phyloP scores from a whole-genome alignment of 176 grass and related monocot species.

The Oryza longistaminata region DNA sequence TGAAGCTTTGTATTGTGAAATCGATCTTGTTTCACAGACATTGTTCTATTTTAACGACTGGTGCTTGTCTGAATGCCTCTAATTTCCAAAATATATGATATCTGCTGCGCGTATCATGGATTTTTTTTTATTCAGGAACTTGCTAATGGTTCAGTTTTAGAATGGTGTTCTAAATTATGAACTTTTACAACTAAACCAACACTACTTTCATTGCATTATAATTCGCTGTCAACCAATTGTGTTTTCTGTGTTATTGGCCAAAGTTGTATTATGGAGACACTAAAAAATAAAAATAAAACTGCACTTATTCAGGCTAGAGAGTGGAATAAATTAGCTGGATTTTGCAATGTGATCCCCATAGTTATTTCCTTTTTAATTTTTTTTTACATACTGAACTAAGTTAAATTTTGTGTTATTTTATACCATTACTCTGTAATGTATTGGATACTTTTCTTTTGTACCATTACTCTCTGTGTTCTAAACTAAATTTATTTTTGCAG shows the following conservation, averaged over 20 bases:
- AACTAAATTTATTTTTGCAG: slow-evolving; percentile 38
- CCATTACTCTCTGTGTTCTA: slow-evolving; percentile 21
- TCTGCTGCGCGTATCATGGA: background rate
- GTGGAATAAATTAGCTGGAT: background rate
- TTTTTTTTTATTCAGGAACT: slow-evolving; percentile 2
- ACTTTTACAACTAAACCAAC: background rate
- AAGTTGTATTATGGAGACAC: slow-evolving; percentile 1
- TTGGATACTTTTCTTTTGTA: background rate
- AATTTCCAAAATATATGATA: background rate
- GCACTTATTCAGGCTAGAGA: background rate
- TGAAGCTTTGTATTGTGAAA: background rate
- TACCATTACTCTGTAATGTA: background rate
- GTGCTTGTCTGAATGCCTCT: background rate
- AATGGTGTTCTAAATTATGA: background rate
- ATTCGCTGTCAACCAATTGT: background rate
- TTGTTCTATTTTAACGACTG: background rate
- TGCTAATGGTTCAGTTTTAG: background rate
- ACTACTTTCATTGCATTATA: background rate
- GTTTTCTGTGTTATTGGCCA: background rate
- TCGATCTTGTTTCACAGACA: background rate
- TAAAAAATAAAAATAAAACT: background rate
- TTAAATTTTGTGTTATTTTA: slow-evolving; percentile 4
- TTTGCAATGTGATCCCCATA: background rate
- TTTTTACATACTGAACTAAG: background rate
- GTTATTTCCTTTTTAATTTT: slow-evolving; percentile 17